Conservation (phyloP, 2,329 filamentous ascomycete species). For the Pyrenochaeta sp. region DNA sequence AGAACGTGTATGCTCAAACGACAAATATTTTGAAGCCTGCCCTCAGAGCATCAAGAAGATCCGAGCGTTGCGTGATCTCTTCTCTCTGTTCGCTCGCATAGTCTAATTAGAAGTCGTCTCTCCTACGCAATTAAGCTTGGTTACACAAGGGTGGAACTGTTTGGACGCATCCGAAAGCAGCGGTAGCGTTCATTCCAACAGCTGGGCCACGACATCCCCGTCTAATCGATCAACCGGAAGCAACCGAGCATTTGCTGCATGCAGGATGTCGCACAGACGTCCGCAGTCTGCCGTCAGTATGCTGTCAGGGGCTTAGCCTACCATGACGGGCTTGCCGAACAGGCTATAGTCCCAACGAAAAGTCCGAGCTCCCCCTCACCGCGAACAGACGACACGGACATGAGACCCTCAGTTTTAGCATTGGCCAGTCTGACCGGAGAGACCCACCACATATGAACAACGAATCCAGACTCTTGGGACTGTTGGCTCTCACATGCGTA, state of each 20-base stretch:
- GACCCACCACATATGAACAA: constrained; percentile 14
- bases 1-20: constrained; percentile 22
- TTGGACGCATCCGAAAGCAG: constrained; percentile 32
- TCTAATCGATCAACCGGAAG: constrained; percentile 42
- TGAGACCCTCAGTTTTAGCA: constrained; percentile 4
- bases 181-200: constrained; percentile 39
- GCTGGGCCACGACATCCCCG: constrained; percentile 18
- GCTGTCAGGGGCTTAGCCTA: constrained; percentile 18
- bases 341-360: constrained; percentile 1
- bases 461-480: constrained; percentile 15
- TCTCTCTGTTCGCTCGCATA: constrained; percentile 20
- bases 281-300: constrained; percentile 14
- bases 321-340: constrained; percentile 30
- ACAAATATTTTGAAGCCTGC: constrained; percentile 19
- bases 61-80: constrained; percentile 3
- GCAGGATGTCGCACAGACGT: constrained; percentile 31
- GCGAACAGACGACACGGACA: constrained; percentile 16
- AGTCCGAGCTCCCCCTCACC: constrained; percentile 13
- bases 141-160: constrained; percentile 36
- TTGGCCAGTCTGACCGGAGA: constrained; percentile 16
- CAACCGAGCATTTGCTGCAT: constrained; percentile 43
- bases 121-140: constrained; percentile 22
- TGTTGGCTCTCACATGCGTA: constrained; percentile 9
- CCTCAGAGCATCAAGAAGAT: constrained; percentile 17
- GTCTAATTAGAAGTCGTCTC: constrained; percentile 23